Percentiles rank a stretch among this genome's conserved stretches.
Conservation (phyloP, 768 basidiomycete genomes). For the Chalciporus chontae region DNA sequence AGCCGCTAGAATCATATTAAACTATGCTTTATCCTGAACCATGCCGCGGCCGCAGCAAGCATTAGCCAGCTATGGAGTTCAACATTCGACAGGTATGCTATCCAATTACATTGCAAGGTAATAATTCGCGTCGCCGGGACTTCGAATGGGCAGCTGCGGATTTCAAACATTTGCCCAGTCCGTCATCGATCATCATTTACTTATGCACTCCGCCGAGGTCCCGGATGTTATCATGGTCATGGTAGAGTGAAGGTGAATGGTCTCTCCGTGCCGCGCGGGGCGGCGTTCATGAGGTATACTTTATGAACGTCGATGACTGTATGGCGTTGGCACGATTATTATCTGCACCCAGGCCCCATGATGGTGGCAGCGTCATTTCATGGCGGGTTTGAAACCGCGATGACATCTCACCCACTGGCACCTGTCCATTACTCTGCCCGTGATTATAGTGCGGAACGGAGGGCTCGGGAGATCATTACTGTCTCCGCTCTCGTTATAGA, state of each 20-base stretch:
- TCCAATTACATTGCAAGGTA: constrained; percentile 11
- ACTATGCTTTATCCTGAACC: constrained; percentile 18
- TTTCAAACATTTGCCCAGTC: constrained; percentile 3
- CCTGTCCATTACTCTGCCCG: background rate
- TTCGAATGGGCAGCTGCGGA: constrained; percentile 9
- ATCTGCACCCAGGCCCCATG: constrained; percentile 5
- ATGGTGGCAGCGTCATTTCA: no score
- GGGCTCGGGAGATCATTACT: constrained; percentile 1
- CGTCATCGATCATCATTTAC: no score
- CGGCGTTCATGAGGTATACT: constrained; percentile 12
- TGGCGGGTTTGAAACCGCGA: no score
- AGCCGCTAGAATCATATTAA: constrained; percentile 21
- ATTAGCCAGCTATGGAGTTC: constrained; percentile 22
- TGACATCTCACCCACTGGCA: background rate
- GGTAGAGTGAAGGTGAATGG: background rate
- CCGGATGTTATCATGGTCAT: background rate
- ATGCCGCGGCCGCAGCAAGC: constrained; percentile 19
- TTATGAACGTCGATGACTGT: constrained; percentile 6
- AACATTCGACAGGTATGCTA: constrained; percentile 8
- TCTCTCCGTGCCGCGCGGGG: constrained; percentile 22
- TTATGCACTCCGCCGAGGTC: constrained; percentile 3
- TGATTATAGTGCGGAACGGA: no score
- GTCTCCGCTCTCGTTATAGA: background rate
- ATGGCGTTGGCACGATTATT: constrained; percentile 21
- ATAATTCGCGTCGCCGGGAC: constrained; percentile 7